phyloP scores from a whole-genome alignment of 257 asterid genomes.

The Fraxinus quadrangulata region DNA sequence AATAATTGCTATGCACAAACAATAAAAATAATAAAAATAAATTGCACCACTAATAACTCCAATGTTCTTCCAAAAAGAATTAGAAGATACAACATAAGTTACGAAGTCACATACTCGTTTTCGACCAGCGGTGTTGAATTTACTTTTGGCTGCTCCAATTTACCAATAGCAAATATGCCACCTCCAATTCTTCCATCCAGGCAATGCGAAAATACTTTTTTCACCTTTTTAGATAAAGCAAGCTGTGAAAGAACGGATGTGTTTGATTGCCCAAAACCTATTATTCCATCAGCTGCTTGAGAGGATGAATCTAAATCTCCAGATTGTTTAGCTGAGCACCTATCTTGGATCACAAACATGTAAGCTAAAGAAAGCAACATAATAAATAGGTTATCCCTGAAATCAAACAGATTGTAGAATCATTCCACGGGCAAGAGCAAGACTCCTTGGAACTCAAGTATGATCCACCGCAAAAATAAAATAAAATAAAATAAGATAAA shows the following conservation, averaged over 20 bases:
- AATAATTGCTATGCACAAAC: background rate
- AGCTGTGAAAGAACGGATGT: conserved; percentile 67
- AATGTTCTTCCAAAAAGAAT: background rate
- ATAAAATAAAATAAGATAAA: background rate
- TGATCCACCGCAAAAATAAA: too few relatives aligned
- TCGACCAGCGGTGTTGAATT: conserved; percentile 44
- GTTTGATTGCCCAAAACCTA: conserved; percentile 68
- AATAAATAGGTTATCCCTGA: background rate
- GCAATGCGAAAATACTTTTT: conserved; percentile 63
- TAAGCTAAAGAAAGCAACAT: conserved; percentile 20
- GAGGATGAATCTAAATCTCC: conserved; percentile 43
- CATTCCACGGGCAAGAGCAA: background rate
- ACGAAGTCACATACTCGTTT: conserved; percentile 44
- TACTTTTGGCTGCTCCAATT: conserved; percentile 60
- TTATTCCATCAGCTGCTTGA: conserved; percentile 64
- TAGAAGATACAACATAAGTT: conserved; percentile 12
- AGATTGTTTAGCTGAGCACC: conserved; percentile 52
- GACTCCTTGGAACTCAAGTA: background rate
- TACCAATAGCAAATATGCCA: conserved; percentile 69
- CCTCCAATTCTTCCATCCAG: conserved; percentile 57
- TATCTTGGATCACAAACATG: conserved; percentile 36
- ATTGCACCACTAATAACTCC: background rate
- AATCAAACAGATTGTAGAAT: background rate
- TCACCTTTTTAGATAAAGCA: conserved; percentile 46
- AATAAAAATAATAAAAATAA: background rate